phyloP scores from a whole-genome alignment of 2,329 filamentous ascomycete genomes.

The Penicillium sp. region DNA sequence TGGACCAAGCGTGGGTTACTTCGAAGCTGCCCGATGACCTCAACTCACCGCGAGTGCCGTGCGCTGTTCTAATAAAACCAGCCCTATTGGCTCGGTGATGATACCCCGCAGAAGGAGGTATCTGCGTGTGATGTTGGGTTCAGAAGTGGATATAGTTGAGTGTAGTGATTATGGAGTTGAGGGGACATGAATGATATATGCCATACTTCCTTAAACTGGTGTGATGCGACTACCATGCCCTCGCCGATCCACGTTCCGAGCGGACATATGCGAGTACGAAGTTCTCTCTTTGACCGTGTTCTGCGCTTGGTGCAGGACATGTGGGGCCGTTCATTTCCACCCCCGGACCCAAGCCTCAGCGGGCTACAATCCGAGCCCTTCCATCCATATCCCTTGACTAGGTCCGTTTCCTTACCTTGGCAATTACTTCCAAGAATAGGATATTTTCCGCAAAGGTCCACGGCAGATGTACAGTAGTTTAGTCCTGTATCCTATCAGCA shows the following conservation, averaged over 20 bases:
- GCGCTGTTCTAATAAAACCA: neutral
- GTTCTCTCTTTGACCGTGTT: neutral
- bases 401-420: neutral
- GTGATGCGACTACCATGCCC: neutral
- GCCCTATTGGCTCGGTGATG: conserved; percentile 1
- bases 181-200: neutral
- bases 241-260: neutral
- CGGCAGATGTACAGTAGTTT: neutral
- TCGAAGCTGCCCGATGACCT: conserved; percentile 1
- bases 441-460: neutral
- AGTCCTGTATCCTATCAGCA: neutral
- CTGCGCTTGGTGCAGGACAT: neutral
- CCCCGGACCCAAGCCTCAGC: neutral
- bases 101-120: conserved; percentile 6
- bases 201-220: neutral
- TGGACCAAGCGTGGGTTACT: neutral
- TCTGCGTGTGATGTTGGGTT: neutral
- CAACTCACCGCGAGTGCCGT: neutral
- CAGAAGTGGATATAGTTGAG: neutral
- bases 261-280: neutral
- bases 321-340: neutral
- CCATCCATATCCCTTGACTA: neutral
- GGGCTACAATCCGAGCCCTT: too few species aligned
- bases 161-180: neutral
- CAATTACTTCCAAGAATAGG: neutral